These are phyloP conservation scores for Penicilliopsis zonata DNA, from an alignment of 495 filamentous ascomycete genomes.

Conservation along the genomic window DNA sequence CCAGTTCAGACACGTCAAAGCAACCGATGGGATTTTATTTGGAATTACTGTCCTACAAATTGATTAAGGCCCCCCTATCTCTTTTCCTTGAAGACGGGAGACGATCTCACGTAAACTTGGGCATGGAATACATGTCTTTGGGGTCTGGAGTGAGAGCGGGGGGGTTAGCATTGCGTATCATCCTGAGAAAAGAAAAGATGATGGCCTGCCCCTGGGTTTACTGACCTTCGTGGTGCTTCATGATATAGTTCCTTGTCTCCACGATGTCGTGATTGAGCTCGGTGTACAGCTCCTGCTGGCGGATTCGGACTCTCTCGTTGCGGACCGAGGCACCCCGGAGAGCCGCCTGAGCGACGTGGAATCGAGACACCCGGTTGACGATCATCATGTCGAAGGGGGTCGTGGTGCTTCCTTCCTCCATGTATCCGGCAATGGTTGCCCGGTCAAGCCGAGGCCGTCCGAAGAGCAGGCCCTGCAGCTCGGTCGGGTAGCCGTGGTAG, in stretches of 20 bases:
- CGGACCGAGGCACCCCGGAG: slow-evolving; percentile 33
- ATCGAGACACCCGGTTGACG: slow-evolving; percentile 49
- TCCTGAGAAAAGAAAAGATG: slow-evolving; percentile 3
- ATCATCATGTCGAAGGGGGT: slow-evolving; percentile 71
- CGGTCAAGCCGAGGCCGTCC: slow-evolving; percentile 38
- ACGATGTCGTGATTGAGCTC: slow-evolving; percentile 38
- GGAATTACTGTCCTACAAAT: too few relatives aligned
- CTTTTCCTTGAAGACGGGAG: too few relatives aligned
- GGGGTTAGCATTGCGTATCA: not conserved
- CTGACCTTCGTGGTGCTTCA: slow-evolving; percentile 37
- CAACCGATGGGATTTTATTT: too few relatives aligned
- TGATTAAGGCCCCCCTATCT: too few relatives aligned
- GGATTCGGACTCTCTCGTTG: slow-evolving; percentile 38
- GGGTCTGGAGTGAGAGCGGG: slow-evolving; percentile 29
- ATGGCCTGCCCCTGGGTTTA: too few relatives aligned
- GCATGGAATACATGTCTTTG: slow-evolving; percentile 41
- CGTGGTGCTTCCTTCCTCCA: slow-evolving; percentile 60
- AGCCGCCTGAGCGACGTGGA: slow-evolving; percentile 48
- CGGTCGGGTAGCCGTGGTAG: slow-evolving; percentile 57
- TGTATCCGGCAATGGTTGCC: slow-evolving; percentile 50
- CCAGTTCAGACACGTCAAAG: too few relatives aligned
- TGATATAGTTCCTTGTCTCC: slow-evolving; percentile 45
- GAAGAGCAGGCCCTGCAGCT: slow-evolving; percentile 54
- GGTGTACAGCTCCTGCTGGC: slow-evolving; percentile 32
- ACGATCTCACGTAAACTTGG: slow-evolving; percentile 29